phyloP scores from a whole-genome alignment of 768 basidiomycete genomes.

The Vishniacozyma victoriae region DNA sequence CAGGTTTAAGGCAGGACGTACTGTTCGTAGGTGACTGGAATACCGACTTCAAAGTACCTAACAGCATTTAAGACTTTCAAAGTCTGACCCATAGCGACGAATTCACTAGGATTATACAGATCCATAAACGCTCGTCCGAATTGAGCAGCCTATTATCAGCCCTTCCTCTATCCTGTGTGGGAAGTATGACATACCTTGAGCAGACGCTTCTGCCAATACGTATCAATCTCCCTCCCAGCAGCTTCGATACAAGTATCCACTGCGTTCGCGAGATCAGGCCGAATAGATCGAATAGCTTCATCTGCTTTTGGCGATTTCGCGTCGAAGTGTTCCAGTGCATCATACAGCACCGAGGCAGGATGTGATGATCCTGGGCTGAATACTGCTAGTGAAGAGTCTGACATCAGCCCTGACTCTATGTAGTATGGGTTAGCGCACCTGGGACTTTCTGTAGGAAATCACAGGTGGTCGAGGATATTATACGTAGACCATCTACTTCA shows the following conservation, averaged over 20 bases:
- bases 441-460: slow-evolving; percentile 94
- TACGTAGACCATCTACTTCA: slow-evolving; percentile 83
- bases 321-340: slow-evolving; percentile 84
- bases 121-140: slow-evolving; percentile 93
- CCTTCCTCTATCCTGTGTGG: background rate
- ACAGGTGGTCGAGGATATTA: slow-evolving; percentile 69
- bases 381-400: slow-evolving; percentile 71
- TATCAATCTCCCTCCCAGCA: slow-evolving; percentile 86
- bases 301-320: slow-evolving; percentile 83
- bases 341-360: slow-evolving; percentile 82
- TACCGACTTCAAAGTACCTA: slow-evolving; percentile 82
- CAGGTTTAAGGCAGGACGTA: slow-evolving; percentile 48
- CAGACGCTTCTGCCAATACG: slow-evolving; percentile 78
- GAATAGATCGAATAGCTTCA: slow-evolving; percentile 81
- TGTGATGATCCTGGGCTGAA: slow-evolving; percentile 90
- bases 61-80: slow-evolving; percentile 92
- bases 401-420: background rate
- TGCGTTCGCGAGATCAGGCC: slow-evolving; percentile 74
- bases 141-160: slow-evolving; percentile 72
- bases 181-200: slow-evolving; percentile 58
- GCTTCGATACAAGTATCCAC: slow-evolving; percentile 91
- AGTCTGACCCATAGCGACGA: slow-evolving; percentile 84
- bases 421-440: slow-evolving; percentile 50
- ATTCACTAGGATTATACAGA: slow-evolving; percentile 83
- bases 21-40: slow-evolving; percentile 88